Evolutionary conservation across 208 protist genomes (phyloP).

Genomic region (Leishmania mexicana): DNA sequence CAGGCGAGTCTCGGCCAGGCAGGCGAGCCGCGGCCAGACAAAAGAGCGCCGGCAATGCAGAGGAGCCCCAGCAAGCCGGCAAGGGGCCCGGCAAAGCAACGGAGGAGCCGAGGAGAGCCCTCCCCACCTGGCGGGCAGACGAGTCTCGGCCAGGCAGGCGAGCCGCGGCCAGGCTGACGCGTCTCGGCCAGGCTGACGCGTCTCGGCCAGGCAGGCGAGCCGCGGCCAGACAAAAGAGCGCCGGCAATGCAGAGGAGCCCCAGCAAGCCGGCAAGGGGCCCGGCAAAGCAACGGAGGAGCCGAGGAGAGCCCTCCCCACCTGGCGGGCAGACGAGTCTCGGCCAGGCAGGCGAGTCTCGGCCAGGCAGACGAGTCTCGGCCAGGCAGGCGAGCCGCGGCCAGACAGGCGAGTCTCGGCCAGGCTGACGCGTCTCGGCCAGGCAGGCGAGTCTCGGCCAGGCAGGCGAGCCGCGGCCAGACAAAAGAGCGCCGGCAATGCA

Average conservation of each 20-base stretch:
- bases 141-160: too few species aligned
- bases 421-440: background rate
- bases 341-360: too few species aligned
- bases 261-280: background rate
- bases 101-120: background rate
- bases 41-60: background rate
- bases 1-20: background rate
- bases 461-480: background rate
- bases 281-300: background rate
- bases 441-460: too few species aligned
- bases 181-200: background rate
- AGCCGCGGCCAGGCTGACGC: too few species aligned
- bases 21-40: background rate
- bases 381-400: background rate
- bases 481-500: background rate
- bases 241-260: background rate
- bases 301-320: background rate
- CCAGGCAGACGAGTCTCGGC: background rate
- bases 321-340: background rate
- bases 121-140: background rate
- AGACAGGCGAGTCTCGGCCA: background rate
- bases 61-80: background rate
- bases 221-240: background rate
- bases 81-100: background rate
- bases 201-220: background rate